Evolutionary conservation across 768 basidiomycete species (phyloP).

Genomic region (Phylloporus scabripes): DNA sequence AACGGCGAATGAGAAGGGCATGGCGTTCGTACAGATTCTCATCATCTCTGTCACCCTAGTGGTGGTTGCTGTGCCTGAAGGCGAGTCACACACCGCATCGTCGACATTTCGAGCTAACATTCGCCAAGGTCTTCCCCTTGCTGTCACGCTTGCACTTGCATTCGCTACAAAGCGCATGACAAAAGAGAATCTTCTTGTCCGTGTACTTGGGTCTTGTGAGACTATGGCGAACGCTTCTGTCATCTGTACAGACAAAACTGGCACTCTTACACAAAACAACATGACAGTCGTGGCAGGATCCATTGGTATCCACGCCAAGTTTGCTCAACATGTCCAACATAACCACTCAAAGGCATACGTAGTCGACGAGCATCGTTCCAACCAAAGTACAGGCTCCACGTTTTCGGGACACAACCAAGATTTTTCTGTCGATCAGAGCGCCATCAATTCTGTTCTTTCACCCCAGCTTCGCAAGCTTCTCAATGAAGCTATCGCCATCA

Average conservation of each 20-base stretch:
- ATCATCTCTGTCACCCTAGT: conserved; percentile 93
- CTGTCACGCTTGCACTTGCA: conserved; percentile 92
- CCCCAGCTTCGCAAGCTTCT: conserved; percentile 59
- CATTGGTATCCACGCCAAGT: conserved; percentile 91
- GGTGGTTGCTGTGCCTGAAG: conserved; percentile 86
- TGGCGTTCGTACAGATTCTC: conserved; percentile 86
- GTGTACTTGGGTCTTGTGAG: conserved; percentile 94
- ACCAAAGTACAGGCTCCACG: conserved; percentile 29
- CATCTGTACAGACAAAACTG: conserved; percentile 94
- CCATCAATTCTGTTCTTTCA: conserved; percentile 61
- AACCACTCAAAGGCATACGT: conserved; percentile 71
- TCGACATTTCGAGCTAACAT: neutral
- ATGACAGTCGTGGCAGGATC: conserved; percentile 98
- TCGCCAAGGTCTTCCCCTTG: conserved; percentile 75
- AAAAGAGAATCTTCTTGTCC: conserved; percentile 88
- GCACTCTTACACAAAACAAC: conserved; percentile 89
- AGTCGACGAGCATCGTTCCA: conserved; percentile 40
- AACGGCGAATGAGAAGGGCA: conserved; percentile 75
- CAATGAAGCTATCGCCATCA: conserved; percentile 83
- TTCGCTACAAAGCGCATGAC: conserved; percentile 99
- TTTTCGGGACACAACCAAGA: conserved; percentile 50
- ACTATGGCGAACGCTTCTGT: conserved; percentile 98
- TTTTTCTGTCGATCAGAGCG: conserved; percentile 78
- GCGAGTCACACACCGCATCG: conserved; percentile 24
- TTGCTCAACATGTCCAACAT: conserved; percentile 71